Evolutionary conservation across 805 yeast species (phyloP).

Genomic region (Wickerhamomyces hampshirensis): DNA sequence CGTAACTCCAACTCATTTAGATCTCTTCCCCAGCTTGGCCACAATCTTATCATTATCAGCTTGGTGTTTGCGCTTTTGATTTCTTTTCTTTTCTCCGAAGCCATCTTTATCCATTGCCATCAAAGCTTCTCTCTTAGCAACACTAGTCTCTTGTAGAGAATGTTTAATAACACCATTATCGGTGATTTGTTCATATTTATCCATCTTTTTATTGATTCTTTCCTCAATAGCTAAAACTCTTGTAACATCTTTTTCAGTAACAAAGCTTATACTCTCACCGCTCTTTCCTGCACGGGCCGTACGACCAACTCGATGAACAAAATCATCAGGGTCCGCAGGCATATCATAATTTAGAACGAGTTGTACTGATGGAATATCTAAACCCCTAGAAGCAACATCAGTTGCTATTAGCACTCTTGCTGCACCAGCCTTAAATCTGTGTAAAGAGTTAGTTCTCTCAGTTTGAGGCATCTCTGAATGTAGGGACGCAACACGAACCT

Average conservation of each 20-base stretch:
- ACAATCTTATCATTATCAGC: slow-evolving; percentile 5
- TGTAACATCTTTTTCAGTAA: slow-evolving; percentile 79
- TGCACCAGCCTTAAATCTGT: slow-evolving; percentile 90
- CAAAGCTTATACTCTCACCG: slow-evolving; percentile 79
- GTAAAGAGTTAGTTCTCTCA: slow-evolving; percentile 87
- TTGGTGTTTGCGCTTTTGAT: slow-evolving; percentile 35
- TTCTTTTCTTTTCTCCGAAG: slow-evolving; percentile 70
- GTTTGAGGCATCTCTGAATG: slow-evolving; percentile 94
- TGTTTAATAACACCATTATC: slow-evolving; percentile 76
- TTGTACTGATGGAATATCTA: slow-evolving; percentile 91
- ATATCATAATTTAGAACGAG: slow-evolving; percentile 88
- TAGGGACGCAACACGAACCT: slow-evolving; percentile 78
- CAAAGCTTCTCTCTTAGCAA: slow-evolving; percentile 84
- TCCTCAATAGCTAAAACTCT: slow-evolving; percentile 84
- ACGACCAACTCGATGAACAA: slow-evolving; percentile 96
- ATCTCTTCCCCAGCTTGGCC: too few species aligned
- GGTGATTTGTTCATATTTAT: slow-evolving; percentile 60
- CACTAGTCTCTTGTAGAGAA: slow-evolving; percentile 63
- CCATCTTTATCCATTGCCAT: slow-evolving; percentile 92
- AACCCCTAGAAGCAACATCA: slow-evolving; percentile 95
- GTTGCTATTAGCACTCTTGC: slow-evolving; percentile 92
- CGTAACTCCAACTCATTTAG: too few species aligned
- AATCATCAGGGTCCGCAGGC: slow-evolving; percentile 95
- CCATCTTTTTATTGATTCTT: slow-evolving; percentile 76
- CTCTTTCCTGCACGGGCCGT: slow-evolving; percentile 95